Percentiles rank a stretch among this genome's conserved stretches.
Conservation (phyloP, 179 eudicot species). For the Patellifolia procumbens region DNA sequence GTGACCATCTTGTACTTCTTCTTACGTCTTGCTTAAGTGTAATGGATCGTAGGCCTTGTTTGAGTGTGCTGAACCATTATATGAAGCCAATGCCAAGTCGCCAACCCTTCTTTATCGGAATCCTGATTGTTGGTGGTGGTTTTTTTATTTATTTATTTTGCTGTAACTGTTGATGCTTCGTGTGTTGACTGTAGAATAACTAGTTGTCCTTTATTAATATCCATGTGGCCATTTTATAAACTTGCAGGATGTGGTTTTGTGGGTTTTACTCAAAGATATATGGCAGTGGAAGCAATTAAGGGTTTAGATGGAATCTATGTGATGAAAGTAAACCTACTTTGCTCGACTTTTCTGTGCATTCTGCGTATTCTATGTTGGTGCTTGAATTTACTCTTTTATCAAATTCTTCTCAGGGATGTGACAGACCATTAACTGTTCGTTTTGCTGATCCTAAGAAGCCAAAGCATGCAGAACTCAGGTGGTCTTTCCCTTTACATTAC, state of each 20-base stretch:
- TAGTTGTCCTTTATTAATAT: background rate
- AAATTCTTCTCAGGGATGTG: constrained; percentile 66
- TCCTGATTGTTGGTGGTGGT: background rate
- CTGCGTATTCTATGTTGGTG: constrained; percentile 5
- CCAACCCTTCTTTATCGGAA: background rate
- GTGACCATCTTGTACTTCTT: too few species aligned
- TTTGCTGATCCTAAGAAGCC: constrained; percentile 99
- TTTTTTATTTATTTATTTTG: background rate
- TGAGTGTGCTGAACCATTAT: too few species aligned
- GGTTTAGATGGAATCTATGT: constrained; percentile 68
- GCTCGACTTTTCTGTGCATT: constrained; percentile 12
- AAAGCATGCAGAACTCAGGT: constrained; percentile 81
- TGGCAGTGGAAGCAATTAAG: constrained; percentile 89
- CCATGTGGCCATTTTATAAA: background rate
- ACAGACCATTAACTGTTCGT: constrained; percentile 78
- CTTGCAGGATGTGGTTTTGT: constrained; percentile 73
- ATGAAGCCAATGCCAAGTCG: too few species aligned
- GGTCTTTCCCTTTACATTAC: constrained; percentile 1
- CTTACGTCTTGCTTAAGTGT: too few species aligned
- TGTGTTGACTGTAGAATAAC: background rate
- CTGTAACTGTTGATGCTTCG: background rate
- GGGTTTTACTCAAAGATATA: constrained; percentile 66
- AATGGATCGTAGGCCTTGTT: too few species aligned
- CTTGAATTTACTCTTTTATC: constrained; percentile 10
- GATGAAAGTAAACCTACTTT: constrained; percentile 63